These are phyloP conservation scores for Fusarium mangiferae DNA, from an alignment of 2,329 filamentous ascomycete species.

Conservation along the genomic window DNA sequence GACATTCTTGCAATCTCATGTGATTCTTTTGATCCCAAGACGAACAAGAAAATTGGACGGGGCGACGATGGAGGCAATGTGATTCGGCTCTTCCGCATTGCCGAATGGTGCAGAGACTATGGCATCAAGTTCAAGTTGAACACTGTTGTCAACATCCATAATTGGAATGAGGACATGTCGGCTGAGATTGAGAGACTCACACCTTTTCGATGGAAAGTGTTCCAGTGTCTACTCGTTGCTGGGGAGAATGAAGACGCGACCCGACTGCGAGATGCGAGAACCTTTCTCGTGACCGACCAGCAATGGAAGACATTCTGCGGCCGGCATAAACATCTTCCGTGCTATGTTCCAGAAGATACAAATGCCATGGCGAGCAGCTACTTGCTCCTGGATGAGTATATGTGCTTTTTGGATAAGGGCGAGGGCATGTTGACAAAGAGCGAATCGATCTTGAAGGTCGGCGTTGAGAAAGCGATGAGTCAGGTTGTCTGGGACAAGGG, in stretches of 20 bases:
- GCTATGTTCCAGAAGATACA: not conserved
- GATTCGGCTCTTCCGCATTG: not conserved
- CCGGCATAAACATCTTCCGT: not conserved
- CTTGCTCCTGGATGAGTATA: not conserved
- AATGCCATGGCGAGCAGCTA: not conserved
- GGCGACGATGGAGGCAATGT: not conserved
- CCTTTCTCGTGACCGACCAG: not conserved
- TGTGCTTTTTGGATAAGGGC: not conserved
- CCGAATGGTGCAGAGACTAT: not conserved
- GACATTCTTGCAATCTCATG: not conserved
- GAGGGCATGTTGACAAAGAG: not conserved
- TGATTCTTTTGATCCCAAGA: not conserved
- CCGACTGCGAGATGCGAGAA: not conserved
- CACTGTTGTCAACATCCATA: not conserved
- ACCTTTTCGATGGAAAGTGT: not conserved
- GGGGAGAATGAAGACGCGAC: not conserved
- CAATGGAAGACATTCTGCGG: not conserved
- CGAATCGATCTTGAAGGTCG: not conserved
- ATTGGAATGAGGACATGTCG: not conserved
- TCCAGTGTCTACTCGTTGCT: not conserved
- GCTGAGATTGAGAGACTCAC: not conserved
- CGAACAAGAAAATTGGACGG: not conserved
- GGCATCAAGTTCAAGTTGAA: not conserved
- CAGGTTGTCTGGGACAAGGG: not conserved
- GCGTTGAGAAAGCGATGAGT: not conserved